Base-by-base conservation (phyloP, 352 stramenopile genomes). In the Hyaloperonospora brassicae region DNA sequence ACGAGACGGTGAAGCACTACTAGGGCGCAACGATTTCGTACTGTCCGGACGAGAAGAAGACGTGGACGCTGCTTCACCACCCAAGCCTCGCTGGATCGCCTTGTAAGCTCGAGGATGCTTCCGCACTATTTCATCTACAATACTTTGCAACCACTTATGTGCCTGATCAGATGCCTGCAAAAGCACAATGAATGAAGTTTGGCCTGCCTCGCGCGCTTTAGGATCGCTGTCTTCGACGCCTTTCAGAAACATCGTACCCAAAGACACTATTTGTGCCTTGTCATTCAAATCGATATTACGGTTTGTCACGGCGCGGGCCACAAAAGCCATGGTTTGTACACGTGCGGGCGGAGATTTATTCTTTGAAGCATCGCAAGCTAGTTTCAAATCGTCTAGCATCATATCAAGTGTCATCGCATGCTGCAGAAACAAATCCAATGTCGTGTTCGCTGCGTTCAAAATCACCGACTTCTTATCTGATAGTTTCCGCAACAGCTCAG, bases 401-500 rank as follows among this genome's bases (percentile, higher is more conserved):
- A 86, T 76, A 31, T 95, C 84, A 54, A 95, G 84, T n/a, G 66
- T 68, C 80, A 95, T 74, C 1, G 76, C 72, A 51, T 93, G 76
- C 59, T 89, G 69, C 12, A 90, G 56, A 49, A 95, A 92, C 48
- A 85, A 35, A 47, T 95, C 84, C 7, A 95, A 50, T 3, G 83
- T 72, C 43, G 84, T 89, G 66, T 95, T 90, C n/a, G 84, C 84
- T 22, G 79, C 79, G 22, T 73, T 87, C 17, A 95, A 61, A 39
- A 95, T 72, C 39, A 92, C 69, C 0, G 79, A 80, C 50, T 95
- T 95, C 47, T 95, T 95, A 70, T 95, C 84, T 5, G 83, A 95
- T 10, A 95, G 53, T 53, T 93, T 95, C 17, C 79, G 73, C 59
- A 93, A 65, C 12, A 95, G 36, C 14, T 91, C 79, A 10, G 84